Evolutionary conservation across 805 yeast genomes (phyloP), one percentile per base, ranked within the genome.

Genomic region (Scheffersomyces ergatensis): DNA sequence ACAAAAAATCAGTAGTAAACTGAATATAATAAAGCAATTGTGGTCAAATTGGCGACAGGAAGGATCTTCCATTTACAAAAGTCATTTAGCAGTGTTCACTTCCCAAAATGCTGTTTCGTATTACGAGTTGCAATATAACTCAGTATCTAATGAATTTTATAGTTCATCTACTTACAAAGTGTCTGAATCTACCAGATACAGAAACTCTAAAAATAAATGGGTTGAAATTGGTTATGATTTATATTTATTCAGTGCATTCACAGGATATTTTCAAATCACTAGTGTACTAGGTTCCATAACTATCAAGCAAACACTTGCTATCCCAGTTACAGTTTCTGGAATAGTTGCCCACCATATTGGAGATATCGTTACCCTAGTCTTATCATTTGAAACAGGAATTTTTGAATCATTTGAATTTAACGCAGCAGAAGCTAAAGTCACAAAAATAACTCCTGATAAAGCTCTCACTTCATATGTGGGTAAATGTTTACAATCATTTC

Each of bases 401-500:
- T 55, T 58, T 30, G 51, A 48, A 21, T 41, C 51, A 0, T 40
- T 47, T 17, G 20, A 27, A 11, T 34, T 51, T 13, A 41, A 46
- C 20, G 6, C 34, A 2, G 17, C 33, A 3, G 32, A 36, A 3
- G n/a, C 34, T 25, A 18, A n/a, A 8, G 26, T 40, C 29, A 20
- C 24, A 23, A n/a, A 19, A 17, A 13, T 23, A 21, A 16, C 25
- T 8, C 32, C 38, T 13, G 45, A 36, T 27, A 34, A 43, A 13
- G 33, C 34, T 24, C 40, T 59, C 18, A 36, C 45, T 9, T 43
- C 47, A 5, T 55, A 60, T 40, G 51, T 58, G 7, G 39, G 42
- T 12, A 58, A 47, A 33, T 39, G 45, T 14, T 42, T 62, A 16
- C 48, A 53, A 39, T 51, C 53, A 7, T 57, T 42, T 39, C 63